Percentiles rank a stretch among this genome's conserved stretches.
Evolutionary conservation across 1,284 basidiomycete species (phyloP).

Genomic region (Sanghuangporus baumii): DNA sequence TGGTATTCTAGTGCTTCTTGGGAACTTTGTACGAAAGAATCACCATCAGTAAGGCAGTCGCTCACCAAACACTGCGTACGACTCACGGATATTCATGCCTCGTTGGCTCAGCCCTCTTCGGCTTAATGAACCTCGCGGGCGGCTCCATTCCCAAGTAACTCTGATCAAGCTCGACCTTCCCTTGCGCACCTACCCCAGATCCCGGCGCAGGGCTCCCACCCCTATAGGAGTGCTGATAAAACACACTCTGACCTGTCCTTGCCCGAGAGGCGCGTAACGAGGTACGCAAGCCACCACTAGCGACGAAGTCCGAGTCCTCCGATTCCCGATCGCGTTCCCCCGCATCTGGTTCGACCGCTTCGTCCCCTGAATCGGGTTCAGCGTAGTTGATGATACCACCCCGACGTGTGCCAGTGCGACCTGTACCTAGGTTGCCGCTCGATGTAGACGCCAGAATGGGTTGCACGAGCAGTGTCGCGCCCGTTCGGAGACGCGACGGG

Average conservation of each 20-base stretch:
- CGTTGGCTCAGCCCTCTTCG: conserved; percentile 53
- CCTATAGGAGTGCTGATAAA: conserved; percentile 24
- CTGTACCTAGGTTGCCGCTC: conserved; percentile 28
- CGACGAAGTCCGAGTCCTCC: conserved; percentile 64
- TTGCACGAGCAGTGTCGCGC: conserved; percentile 86
- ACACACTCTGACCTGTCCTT: conserved; percentile 33
- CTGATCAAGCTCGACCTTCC: conserved; percentile 63
- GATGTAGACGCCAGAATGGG: conserved; percentile 57
- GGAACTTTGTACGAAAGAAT: conserved; percentile 38
- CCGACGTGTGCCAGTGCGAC: conserved; percentile 47
- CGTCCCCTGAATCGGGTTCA: conserved; percentile 80
- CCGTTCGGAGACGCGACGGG: conserved; percentile 88
- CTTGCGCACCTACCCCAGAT: conserved; percentile 12
- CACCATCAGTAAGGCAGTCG: neutral
- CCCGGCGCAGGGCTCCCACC: conserved; percentile 24
- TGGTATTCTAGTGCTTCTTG: conserved; percentile 61
- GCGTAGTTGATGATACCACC: conserved; percentile 81
- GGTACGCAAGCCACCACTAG: conserved; percentile 44
- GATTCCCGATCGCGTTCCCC: conserved; percentile 62
- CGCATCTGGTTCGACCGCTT: conserved; percentile 52
- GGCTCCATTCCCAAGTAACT: conserved; percentile 87
- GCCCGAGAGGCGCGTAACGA: conserved; percentile 35
- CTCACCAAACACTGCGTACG: conserved; percentile 23
- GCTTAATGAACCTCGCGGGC: conserved; percentile 72
- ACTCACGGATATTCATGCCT: conserved; percentile 68